Conservation (phyloP, 768 basidiomycete species). For the Solioccasus polychromus region DNA sequence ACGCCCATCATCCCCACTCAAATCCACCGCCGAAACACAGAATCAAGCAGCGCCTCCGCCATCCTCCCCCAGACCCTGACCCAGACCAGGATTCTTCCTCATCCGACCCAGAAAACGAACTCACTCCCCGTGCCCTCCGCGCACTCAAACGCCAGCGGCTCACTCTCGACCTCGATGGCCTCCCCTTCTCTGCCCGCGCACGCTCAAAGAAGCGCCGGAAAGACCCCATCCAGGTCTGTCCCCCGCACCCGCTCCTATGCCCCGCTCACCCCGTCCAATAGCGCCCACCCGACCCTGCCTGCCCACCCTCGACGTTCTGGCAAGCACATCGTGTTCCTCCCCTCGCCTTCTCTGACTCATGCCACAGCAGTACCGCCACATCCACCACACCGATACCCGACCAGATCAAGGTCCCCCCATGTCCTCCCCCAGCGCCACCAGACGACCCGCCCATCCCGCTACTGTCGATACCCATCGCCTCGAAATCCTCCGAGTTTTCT, state of each 20-base stretch:
- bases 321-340: no score
- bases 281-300: slow-evolving; percentile 10
- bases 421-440: no score
- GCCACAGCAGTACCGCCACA: not conserved
- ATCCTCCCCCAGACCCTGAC: slow-evolving; percentile 13
- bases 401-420: not conserved
- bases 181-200: slow-evolving; percentile 15
- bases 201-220: slow-evolving; percentile 24
- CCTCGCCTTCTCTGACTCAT: not conserved
- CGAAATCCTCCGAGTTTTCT: slow-evolving; percentile 11
- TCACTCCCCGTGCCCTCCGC: slow-evolving; percentile 33
- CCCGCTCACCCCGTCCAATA: not conserved
- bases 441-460: no score
- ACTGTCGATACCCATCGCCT: slow-evolving; percentile 2
- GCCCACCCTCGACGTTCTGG: slow-evolving; percentile 8
- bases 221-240: slow-evolving; percentile 6
- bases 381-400: slow-evolving; percentile 6
- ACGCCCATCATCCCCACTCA: slow-evolving; percentile 14
- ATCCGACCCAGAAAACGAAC: slow-evolving; percentile 28
- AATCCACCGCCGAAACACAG: not conserved
- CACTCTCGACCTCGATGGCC: slow-evolving; percentile 28
- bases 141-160: slow-evolving; percentile 34
- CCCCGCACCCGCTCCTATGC: no score
- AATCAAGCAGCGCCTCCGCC: not conserved
- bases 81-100: slow-evolving; percentile 18